Evolutionary conservation across 2,329 filamentous ascomycete genomes (phyloP).

Genomic region (Aspergillus pseudoviridinutans): DNA sequence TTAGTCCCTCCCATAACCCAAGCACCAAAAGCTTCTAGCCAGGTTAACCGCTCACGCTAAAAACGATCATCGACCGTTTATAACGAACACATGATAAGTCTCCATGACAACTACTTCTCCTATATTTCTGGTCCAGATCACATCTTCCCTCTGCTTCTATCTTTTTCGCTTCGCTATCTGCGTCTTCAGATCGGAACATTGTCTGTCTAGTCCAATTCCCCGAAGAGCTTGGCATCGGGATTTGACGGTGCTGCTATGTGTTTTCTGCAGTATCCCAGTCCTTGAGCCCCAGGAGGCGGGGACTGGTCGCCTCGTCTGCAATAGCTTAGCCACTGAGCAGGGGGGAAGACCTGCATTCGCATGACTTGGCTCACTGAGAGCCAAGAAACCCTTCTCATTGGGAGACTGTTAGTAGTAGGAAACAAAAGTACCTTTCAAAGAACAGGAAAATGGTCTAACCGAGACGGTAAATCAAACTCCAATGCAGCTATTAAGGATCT

Average conservation of each 20-base stretch:
- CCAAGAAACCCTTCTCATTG: not conserved
- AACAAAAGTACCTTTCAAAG: not conserved
- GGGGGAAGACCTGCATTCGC: not conserved
- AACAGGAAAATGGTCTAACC: not conserved
- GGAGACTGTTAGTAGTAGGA: not conserved
- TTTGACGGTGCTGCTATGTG: not conserved
- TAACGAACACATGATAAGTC: not conserved
- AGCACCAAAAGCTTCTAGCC: not conserved
- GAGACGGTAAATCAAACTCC: not conserved
- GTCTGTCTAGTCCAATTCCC: not conserved
- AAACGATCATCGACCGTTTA: not conserved
- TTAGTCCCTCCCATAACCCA: not conserved
- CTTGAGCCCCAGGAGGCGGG: slow-evolving; percentile 10
- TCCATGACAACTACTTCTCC: not conserved
- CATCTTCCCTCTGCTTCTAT: not conserved
- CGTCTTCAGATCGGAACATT: not conserved
- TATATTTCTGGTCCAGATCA: not conserved
- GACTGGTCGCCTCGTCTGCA: slow-evolving; percentile 22
- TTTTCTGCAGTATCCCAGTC: slow-evolving; percentile 11
- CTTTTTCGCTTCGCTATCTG: not conserved
- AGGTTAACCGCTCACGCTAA: not conserved
- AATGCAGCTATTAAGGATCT: not conserved
- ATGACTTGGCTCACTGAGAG: not conserved
- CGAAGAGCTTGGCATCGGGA: not conserved
- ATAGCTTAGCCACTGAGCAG: not conserved